Base-by-base conservation (phyloP, 2,329 filamentous ascomycete species). In the Albophoma yamanashiensis region DNA sequence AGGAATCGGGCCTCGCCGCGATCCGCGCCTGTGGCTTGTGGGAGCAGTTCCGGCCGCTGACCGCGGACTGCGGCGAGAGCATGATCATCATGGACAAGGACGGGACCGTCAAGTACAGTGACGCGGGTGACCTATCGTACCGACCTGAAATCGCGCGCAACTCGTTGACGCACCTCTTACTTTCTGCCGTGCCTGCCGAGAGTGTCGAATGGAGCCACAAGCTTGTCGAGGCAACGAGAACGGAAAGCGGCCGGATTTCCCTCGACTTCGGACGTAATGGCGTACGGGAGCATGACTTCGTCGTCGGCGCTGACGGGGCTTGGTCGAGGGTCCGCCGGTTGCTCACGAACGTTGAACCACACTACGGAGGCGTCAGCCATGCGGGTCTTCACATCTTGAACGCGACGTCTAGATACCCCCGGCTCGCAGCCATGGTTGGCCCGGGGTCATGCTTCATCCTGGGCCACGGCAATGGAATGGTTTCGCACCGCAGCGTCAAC, bases 11-110 rank as follows among this genome's bases (percentile, higher is more conserved):
- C 0, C 74, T 79, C 6, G 67, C 70, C 3, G 80, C 78, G 0
- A 66, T 83, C 9, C 69, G 68, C 7, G 74, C 75, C 58, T 75
- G 74, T 17, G 78, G 76, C 0, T 68, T 83, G 17, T 76, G 68
- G 60, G 72, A 77, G 2, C 65, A 74, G 20, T 83, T 82, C 64
- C 57, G 69, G 1, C 64, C 71, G 39, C 65, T 76, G n/a, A 74
- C 75, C 1, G 70, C 72, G 39, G 63, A 66, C 15, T 66, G 64
- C 7, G 61, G 52, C 40, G 62, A 67, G n/a, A 60, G 61, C 17
- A 38, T 61, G 14, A 58, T 62, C 6, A 45, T 69, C 11, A 58
- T 61, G 0, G 68, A 76, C 17, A 68, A 65, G 3, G 58, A 66
- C 5, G 74, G 70, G 15, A 60, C 60, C 2, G 60, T 71, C 15